Base-by-base conservation (phyloP, 441 rosid genomes). In the Gossypium davidsonii region DNA sequence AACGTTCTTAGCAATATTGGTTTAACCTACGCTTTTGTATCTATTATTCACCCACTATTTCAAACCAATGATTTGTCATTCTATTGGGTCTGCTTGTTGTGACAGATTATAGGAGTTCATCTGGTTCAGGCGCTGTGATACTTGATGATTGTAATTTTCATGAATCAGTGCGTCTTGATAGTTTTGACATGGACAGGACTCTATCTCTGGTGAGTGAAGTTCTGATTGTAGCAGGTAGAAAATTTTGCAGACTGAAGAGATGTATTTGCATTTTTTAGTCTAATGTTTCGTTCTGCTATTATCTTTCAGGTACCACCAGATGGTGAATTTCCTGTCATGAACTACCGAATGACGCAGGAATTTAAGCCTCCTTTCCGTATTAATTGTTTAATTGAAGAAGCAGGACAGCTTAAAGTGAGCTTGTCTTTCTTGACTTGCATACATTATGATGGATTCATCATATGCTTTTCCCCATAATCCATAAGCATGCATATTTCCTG, bases 261-360 rank as follows among this genome's bases (percentile, higher is more conserved):
- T 44, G 57, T 59, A 79, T 53, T 55, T 48, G 4, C 31, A 31
- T 77, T 75, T 21, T 58, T 44, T 66, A 56, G 56, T 67, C 2
- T 10, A 14, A 20, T 64, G 20, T 59, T 66, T 72, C 56, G 67
- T 56, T 21, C 57, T 71, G 71, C 73, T 67, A 17, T 44, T 81
- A 65, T 67, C 21, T 76, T 63, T 78, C 84, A 93, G 99, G 91
- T 95, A 67, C 98, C 99, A 21, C 99, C 99, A 46, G 98, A 95
- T 82, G 99, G 99, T 71, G 99, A 95, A 83, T 95, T 95, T 80
- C 96, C 99, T 56, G 99, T 95, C 70, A 95, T 93, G 99, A 95
- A 95, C 84, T 95, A 95, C 74, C 97, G 99, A 25, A 90, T 95
- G 96, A 95, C 99, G 65, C 98, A 95, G 83, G 99, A 95, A 84